Base-by-base conservation (phyloP, 2,329 filamentous ascomycete genomes). In the Hysterium pulicare region DNA sequence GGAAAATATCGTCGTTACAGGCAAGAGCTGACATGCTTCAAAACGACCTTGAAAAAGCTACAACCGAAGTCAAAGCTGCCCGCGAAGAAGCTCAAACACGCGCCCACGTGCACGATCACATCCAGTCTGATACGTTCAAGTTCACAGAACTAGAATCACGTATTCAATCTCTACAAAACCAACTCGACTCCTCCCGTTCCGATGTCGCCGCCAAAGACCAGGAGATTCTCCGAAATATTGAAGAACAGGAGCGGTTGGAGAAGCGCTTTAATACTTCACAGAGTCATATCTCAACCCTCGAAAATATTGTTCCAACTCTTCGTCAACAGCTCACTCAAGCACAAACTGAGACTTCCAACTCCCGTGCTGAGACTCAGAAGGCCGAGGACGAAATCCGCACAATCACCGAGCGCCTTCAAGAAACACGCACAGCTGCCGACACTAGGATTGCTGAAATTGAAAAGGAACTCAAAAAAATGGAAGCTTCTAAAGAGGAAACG, bases 271-370 rank as follows among this genome's bases (percentile, higher is more conserved):
- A 51, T 41, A 52, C 47, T 20, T 53, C 59, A 8, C 53, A 61
- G 38, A 58, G 58, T 7, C 57, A 59, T 6, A 50, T 60, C n/a
- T 50, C 62, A 33, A 53, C 58, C 10, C 53, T 65, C 8, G 61
- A 64, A 36, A 40, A 39, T 7, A 55, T 49, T 11, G 46, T 59
- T 7, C 45, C 51, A 4, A 43, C 51, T 4, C 52, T 67, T n/a
- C 63, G 63, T 23, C 51, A 60, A 32, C 61, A 66, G 39, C 55
- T 67, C 10, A 50, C 56, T 7, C 55, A 65, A 40, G 55, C 58
- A 9, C 60, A 60, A 17, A 60, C 51, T 5, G 52, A 58, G n/a
- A 51, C 35, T 21, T 48, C 58, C 1, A 57, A 50, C 45, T 46
- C 52, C 2, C 51, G 51, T 19, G 48, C 57, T 10, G 51, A 62